Base-by-base conservation (phyloP, 2,329 filamentous ascomycete species). In the Hawksworthiomyces lignivorus region DNA sequence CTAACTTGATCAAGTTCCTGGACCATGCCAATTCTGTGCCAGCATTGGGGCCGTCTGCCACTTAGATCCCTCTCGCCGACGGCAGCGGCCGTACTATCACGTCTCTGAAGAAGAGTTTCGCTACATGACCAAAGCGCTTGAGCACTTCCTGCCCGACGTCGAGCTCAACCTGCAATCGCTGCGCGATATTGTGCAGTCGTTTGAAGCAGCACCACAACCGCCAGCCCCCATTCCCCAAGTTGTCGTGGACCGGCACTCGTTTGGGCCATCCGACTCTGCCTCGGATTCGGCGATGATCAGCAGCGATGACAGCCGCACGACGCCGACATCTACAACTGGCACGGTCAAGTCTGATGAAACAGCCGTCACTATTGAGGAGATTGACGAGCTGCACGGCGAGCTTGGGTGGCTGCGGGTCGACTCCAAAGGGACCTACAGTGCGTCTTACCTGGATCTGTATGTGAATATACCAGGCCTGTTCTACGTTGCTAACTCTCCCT, bases 41-140 rank as follows among this genome's bases (percentile, higher is more conserved):
- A 55, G 52, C 44, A 56, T 55, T 32, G 44, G 48, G 19, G 51
- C 53, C 12, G 32, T 39, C 12, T 56, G 54, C 43, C 51, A 53
- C 28, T 46, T 56, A 15, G 54, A 56, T 39, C 49, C 54, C 3
- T 54, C 54, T 7, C 50, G 54, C n/a, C 47, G 54, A 7, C 44
- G 54, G n/a, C 54, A 56, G 45, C 48, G 54, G 7, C 54, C 54
- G 1, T 56, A 56, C 40, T 56, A 56, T 33, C 54, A 55, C 34
- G 54, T 56, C 21, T 56, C 54, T 0, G 54, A 56, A 36, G 52
- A 56, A 32, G 52, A 56, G 40, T 56, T 55, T 33, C 52, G 54
- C 12, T 55, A 54, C 32, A 56, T 56, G 54, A 52, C 53, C 30
- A 48, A 51, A 39, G 53, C 52, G 6, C 38, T 56, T 5, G 53